Base-by-base conservation (phyloP, 352 stramenopile species). In the Phytophthora pinifolia region DNA sequence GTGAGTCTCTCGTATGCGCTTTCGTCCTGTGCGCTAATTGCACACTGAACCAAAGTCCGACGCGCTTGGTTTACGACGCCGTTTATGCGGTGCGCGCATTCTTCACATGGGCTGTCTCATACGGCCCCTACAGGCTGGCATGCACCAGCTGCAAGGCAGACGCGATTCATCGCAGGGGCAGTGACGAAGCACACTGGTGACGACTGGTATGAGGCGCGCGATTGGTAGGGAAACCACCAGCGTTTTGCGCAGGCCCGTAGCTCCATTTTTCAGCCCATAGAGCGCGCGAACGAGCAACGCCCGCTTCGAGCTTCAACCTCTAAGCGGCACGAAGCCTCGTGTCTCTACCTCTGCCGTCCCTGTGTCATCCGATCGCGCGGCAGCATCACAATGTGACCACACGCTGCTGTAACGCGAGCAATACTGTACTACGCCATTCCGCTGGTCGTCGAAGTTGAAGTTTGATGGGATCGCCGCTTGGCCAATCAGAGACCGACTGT, bases 151-250 rank as follows among this genome's bases (percentile, higher is more conserved):
- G 12, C 22, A 42, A 42, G 15, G 31, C 30, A 32, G 20, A n/a
- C 30, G 13, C 30, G 45, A 52, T 37, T 31, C 18, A 52, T 52
- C 45, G 33, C 45, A 52, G 18, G 15, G 22, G 18, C 18, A 50
- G 17, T 14, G 43, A 31, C 14, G 29, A 46, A 30, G 22, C 39
- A 46, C 39, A 25, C 10, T 18, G 12, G 22, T 27, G 22, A 27
- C 22, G 22, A 27, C 22, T 27, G 22, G 39, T 34, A 33, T 45
- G 27, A 45, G 38, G 3, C 38, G 35, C 35, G 13, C 18, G 37
- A 44, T 44, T 46, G 39, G 1, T 27, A 6, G 22, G 36, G 8
- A 46, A 46, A 46, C 39, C 39, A 46, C 30, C 39, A 25, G 35
- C 20, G 20, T 33, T 46, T 46, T 46, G 39, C 39, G n/a, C n/a